Percentiles rank a stretch among this genome's conserved stretches.
These are phyloP conservation scores for Microcyclosporella mali DNA, from an alignment of 2,329 filamentous ascomycete species.

Conservation along the genomic window DNA sequence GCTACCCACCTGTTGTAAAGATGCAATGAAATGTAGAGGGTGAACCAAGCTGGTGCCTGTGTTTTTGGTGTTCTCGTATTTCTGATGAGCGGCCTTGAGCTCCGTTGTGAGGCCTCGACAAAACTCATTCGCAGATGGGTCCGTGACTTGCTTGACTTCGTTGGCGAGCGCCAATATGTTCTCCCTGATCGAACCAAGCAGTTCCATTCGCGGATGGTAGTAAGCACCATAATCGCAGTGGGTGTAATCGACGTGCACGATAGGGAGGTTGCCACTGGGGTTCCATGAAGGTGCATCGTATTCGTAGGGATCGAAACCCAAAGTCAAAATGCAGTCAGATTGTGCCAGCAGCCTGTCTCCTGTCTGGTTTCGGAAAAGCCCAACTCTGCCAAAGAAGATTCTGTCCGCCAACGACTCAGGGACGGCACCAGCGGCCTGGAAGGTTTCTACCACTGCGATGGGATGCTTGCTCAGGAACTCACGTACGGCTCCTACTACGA, in stretches of 20 bases:
- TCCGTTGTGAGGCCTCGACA: constrained; percentile 33
- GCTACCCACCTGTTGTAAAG: constrained; percentile 31
- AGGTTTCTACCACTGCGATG: constrained; percentile 46
- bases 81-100: constrained; percentile 32
- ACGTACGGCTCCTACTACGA: constrained; percentile 39
- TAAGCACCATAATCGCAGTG: constrained; percentile 37
- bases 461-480: constrained; percentile 38
- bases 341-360: constrained; percentile 41
- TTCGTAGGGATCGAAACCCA: constrained; percentile 46
- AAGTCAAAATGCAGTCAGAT: constrained; percentile 41
- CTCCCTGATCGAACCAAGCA: constrained; percentile 39
- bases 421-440: constrained; percentile 46
- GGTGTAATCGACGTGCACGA: constrained; percentile 43
- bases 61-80: constrained; percentile 17
- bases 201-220: constrained; percentile 39
- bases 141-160: constrained; percentile 29
- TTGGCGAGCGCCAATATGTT: constrained; percentile 36
- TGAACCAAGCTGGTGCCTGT: constrained; percentile 35
- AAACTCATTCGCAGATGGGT: constrained; percentile 34
- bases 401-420: constrained; percentile 37
- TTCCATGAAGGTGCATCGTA: constrained; percentile 46
- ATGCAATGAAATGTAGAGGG: constrained; percentile 42
- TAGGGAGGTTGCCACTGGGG: constrained; percentile 31
- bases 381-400: constrained; percentile 44
- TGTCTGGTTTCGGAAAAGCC: constrained; percentile 46